These are phyloP conservation scores for Myriosclerotinia scirpicola DNA, from an alignment of 2,329 filamentous ascomycete genomes.

Conservation along the genomic window DNA sequence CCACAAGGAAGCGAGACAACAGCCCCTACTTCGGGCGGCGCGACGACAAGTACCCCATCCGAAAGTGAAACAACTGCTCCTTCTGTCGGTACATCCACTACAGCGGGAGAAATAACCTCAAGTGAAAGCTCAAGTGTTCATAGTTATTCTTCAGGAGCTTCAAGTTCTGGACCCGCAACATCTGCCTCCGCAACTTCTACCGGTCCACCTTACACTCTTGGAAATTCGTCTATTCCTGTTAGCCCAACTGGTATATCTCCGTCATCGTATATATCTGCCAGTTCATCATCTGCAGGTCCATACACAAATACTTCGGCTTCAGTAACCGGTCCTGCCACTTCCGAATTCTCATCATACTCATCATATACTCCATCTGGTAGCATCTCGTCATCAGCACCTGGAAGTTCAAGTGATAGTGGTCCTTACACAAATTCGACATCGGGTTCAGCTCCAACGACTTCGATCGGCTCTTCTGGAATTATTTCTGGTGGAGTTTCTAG, in stretches of 20 bases:
- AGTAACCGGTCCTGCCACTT: slow-evolving; percentile 8
- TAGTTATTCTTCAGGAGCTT: background rate
- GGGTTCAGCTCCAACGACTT: slow-evolving; percentile 2
- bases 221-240: background rate
- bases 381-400: background rate
- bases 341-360: slow-evolving; percentile 13
- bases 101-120: background rate
- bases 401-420: slow-evolving; percentile 3
- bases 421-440: slow-evolving; percentile 19
- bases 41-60: background rate
- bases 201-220: background rate
- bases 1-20: background rate
- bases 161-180: background rate
- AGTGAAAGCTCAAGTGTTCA: slow-evolving; percentile 11
- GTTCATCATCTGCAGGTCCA: slow-evolving; percentile 7
- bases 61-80: background rate
- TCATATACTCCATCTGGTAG: slow-evolving; percentile 11
- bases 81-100: background rate
- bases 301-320: slow-evolving; percentile 20
- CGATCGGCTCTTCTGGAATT: background rate
- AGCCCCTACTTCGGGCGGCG: background rate
- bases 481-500: slow-evolving; percentile 10
- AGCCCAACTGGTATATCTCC: slow-evolving; percentile 1
- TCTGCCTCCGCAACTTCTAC: background rate
- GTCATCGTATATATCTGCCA: background rate